Evolutionary conservation across 2,329 filamentous ascomycete genomes (phyloP).

Genomic region (Penicillium vulpinum): DNA sequence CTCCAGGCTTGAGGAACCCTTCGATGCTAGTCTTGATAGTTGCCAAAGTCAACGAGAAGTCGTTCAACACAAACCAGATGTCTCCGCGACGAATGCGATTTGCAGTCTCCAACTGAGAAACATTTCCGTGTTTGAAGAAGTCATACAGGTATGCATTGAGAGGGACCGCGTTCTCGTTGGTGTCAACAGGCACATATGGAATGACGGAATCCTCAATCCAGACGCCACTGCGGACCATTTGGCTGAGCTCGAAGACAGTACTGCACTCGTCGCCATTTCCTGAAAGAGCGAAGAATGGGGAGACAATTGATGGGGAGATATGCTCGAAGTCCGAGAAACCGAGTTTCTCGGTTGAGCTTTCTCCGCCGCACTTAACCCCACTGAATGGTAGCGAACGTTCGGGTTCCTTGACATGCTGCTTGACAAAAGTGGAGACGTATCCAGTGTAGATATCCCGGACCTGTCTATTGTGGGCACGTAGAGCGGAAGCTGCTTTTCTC

Average conservation of each 20-base stretch:
- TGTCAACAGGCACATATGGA: slow-evolving; percentile 65
- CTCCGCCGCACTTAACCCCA: slow-evolving; percentile 34
- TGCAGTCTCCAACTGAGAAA: slow-evolving; percentile 59
- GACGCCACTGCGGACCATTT: slow-evolving; percentile 64
- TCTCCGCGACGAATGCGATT: slow-evolving; percentile 68
- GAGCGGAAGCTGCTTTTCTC: slow-evolving; percentile 54
- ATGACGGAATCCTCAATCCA: slow-evolving; percentile 75
- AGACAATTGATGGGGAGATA: background rate
- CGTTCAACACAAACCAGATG: slow-evolving; percentile 71
- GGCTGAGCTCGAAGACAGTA: slow-evolving; percentile 67
- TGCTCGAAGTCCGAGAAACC: background rate
- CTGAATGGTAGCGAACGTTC: slow-evolving; percentile 64
- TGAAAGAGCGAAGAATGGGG: slow-evolving; percentile 70
- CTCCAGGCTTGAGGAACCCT: slow-evolving; percentile 31
- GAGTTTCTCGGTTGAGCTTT: background rate
- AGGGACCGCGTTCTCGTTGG: slow-evolving; percentile 52
- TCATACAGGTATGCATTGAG: slow-evolving; percentile 60
- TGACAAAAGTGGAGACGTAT: slow-evolving; percentile 69
- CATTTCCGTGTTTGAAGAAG: slow-evolving; percentile 73
- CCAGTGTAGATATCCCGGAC: slow-evolving; percentile 66
- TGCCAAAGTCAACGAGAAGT: slow-evolving; percentile 56
- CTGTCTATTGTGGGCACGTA: slow-evolving; percentile 64
- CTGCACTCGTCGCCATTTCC: slow-evolving; percentile 65
- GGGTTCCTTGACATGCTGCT: slow-evolving; percentile 59
- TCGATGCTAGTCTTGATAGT: slow-evolving; percentile 38